Evolutionary conservation across 148 eudicot species (phyloP).

Genomic region (Amaranthus palmeri): DNA sequence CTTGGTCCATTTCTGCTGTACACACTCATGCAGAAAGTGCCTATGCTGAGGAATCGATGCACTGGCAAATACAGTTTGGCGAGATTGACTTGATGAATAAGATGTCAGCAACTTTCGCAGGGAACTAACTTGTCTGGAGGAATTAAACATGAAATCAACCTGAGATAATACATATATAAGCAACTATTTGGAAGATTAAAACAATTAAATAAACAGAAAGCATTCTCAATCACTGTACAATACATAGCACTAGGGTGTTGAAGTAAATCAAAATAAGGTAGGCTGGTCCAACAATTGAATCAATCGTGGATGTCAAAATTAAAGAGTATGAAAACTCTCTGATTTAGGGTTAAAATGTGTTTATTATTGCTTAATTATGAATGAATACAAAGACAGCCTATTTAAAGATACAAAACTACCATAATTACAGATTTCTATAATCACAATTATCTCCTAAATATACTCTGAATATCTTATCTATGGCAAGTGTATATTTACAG

Average conservation of each 20-base stretch:
- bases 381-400: no score
- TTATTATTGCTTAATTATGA: no score
- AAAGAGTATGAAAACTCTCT: no score
- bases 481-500: no score
- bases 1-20: conserved; percentile 98
- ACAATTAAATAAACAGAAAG: conserved; percentile 5
- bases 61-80: conserved; percentile 95
- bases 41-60: conserved; percentile 95
- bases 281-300: not conserved
- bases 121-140: conserved; percentile 67
- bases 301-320: not conserved
- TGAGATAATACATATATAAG: conserved; percentile 25
- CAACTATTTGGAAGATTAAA: not conserved
- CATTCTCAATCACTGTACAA: not conserved
- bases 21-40: conserved; percentile 72
- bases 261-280: not conserved
- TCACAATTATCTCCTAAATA: no score
- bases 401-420: no score
- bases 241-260: not conserved
- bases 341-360: no score
- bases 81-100: conserved; percentile 57
- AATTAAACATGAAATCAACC: conserved; percentile 94
- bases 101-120: conserved; percentile 66
- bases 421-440: no score
- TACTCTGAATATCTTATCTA: no score